A percentile compares a stretch with the other conserved stretches of the same genome.
Conservation (phyloP, 257 asterid species). For the Solanum sejunctum region DNA sequence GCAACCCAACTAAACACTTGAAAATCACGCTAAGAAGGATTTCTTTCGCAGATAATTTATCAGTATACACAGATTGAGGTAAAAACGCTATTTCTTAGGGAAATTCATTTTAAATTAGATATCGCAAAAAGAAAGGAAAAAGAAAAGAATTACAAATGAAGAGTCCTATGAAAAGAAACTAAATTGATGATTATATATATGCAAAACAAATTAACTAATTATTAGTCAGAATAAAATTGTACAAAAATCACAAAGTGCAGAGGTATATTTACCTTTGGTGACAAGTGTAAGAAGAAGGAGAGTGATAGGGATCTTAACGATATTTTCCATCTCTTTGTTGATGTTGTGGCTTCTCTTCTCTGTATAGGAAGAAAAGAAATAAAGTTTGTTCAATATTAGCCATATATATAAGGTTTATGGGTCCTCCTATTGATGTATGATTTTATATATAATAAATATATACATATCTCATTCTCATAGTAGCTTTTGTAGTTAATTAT, state of each 20-base stretch:
- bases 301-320: neutral
- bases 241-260: neutral
- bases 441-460: too few relatives aligned
- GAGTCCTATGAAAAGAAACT: neutral
- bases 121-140: too few relatives aligned
- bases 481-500: too few relatives aligned
- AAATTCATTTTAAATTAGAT: neutral
- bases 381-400: neutral
- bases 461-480: too few relatives aligned
- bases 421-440: neutral
- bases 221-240: neutral
- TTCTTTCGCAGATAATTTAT: too few relatives aligned
- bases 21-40: too few relatives aligned
- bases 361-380: neutral
- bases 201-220: neutral
- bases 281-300: neutral
- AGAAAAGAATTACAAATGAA: neutral
- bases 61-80: too few relatives aligned
- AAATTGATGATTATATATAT: neutral
- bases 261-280: neutral
- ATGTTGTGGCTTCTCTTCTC: neutral
- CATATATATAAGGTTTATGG: neutral
- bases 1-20: neutral
- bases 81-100: too few relatives aligned
- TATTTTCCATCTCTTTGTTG: neutral